A percentile compares a stretch with the other conserved stretches of the same genome.
phyloP scores from a whole-genome alignment of 352 stramenopile species.

The Globisporangium takayamanum region DNA sequence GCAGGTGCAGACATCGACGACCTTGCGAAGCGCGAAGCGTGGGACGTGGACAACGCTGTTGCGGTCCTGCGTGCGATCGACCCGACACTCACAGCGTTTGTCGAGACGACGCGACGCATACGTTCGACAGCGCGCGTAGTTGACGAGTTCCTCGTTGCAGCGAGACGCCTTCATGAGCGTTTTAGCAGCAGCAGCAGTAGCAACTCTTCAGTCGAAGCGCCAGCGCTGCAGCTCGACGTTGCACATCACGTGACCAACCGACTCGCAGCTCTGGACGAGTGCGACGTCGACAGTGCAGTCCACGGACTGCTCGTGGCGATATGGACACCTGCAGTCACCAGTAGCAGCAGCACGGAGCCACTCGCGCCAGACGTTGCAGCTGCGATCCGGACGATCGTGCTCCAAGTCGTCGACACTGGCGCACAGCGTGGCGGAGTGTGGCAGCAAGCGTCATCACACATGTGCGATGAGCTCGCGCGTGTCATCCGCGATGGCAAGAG shows the following conservation, averaged over 20 bases:
- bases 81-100: constrained; percentile 9
- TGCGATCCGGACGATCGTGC: constrained; percentile 21
- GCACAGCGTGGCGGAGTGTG: background rate
- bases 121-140: constrained; percentile 20
- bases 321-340: constrained; percentile 12
- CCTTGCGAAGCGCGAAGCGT: constrained; percentile 21
- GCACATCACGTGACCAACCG: constrained; percentile 24
- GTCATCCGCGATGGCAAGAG: constrained; percentile 1
- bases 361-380: constrained; percentile 10
- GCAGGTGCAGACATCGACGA: constrained; percentile 17
- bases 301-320: constrained; percentile 13
- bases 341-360: background rate
- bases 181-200: constrained; percentile 5
- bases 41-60: constrained; percentile 31
- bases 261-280: constrained; percentile 12
- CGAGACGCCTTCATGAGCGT: constrained; percentile 10
- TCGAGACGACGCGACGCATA: constrained; percentile 22
- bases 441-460: background rate
- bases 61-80: constrained; percentile 12
- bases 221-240: constrained; percentile 18
- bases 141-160: constrained; percentile 19
- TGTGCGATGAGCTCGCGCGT: background rate
- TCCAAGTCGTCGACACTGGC: constrained; percentile 11
- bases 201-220: background rate
- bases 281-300: background rate